Percentiles rank a stretch among this genome's conserved stretches.
These are phyloP conservation scores for Globisporangium emineosum DNA, from an alignment of 352 stramenopile genomes.

Conservation along the genomic window DNA sequence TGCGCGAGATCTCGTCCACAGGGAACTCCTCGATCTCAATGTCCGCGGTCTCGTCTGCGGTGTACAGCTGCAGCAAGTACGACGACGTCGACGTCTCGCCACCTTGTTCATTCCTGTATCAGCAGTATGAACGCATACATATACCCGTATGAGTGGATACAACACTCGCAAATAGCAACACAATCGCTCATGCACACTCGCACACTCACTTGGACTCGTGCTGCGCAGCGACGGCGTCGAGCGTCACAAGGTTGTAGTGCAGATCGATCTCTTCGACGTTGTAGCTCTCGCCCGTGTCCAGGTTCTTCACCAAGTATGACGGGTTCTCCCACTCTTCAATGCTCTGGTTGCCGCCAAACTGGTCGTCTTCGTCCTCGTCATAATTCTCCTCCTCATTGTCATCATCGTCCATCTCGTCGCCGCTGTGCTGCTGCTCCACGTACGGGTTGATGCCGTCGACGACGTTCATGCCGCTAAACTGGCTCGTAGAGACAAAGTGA, in stretches of 20 bases:
- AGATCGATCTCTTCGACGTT: slow-evolving; percentile 82
- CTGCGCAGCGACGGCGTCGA: slow-evolving; percentile 62
- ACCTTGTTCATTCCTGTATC: slow-evolving; percentile 1
- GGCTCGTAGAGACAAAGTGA: not conserved
- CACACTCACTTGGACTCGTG: slow-evolving; percentile 48
- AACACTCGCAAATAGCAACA: not conserved
- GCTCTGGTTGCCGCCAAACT: slow-evolving; percentile 21
- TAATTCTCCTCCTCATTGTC: slow-evolving; percentile 26
- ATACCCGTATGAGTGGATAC: not conserved
- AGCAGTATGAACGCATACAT: not conserved
- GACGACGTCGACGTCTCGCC: slow-evolving; percentile 46
- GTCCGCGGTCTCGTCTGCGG: slow-evolving; percentile 73
- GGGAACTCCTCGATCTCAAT: slow-evolving; percentile 70
- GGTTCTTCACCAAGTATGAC: slow-evolving; percentile 78
- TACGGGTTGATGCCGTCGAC: slow-evolving; percentile 46
- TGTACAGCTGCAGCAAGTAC: slow-evolving; percentile 75
- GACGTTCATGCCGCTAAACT: slow-evolving; percentile 10
- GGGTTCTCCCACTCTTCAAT: slow-evolving; percentile 70
- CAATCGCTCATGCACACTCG: not conserved
- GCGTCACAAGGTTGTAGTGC: slow-evolving; percentile 72
- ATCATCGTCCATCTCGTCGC: slow-evolving; percentile 26
- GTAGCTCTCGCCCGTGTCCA: slow-evolving; percentile 78
- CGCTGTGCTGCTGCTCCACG: slow-evolving; percentile 32
- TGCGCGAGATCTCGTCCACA: slow-evolving; percentile 27
- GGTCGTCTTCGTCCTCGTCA: slow-evolving; percentile 16